Conservation (phyloP, 352 stramenopile species). For the Phytophthora foliorum region DNA sequence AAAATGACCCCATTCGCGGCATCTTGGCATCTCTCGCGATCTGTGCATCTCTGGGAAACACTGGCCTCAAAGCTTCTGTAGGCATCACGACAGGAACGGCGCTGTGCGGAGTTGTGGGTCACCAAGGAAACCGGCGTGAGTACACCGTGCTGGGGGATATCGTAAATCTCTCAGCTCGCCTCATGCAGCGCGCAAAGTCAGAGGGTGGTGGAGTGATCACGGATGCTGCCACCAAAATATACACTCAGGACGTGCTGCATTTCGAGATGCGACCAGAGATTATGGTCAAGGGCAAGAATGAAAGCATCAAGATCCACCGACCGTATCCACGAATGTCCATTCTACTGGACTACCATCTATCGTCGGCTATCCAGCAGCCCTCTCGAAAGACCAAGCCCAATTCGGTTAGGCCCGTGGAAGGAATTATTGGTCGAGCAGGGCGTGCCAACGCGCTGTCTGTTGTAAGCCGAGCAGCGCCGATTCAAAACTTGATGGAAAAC, state of each 20-base stretch:
- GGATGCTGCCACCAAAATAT: conserved; percentile 87
- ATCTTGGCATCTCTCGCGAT: conserved; percentile 92
- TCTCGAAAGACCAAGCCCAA: conserved; percentile 20
- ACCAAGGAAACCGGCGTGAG: conserved; percentile 91
- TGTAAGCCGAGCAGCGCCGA: conserved; percentile 50
- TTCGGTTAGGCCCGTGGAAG: conserved; percentile 22
- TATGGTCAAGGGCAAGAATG: conserved; percentile 94
- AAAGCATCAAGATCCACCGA: conserved; percentile 90
- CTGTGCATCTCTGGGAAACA: conserved; percentile 71
- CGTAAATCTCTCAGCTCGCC: conserved; percentile 93
- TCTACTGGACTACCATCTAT: conserved; percentile 77
- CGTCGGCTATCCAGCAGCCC: conserved; percentile 33
- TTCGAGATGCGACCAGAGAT: conserved; percentile 91
- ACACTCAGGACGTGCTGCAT: conserved; percentile 88
- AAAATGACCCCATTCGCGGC: conserved; percentile 91
- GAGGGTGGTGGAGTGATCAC: conserved; percentile 91
- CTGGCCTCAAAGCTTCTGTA: conserved; percentile 86
- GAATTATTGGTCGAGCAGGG: conserved; percentile 30
- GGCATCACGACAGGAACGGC: conserved; percentile 94
- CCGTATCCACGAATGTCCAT: conserved; percentile 91
- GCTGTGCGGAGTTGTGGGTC: conserved; percentile 93
- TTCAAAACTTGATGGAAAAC: conserved; percentile 86
- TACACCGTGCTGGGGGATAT: conserved; percentile 95
- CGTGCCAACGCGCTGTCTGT: conserved; percentile 38
- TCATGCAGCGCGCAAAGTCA: conserved; percentile 93